phyloP scores from a whole-genome alignment of 2,329 filamentous ascomycete species.

The Ceratocystis colombiana region DNA sequence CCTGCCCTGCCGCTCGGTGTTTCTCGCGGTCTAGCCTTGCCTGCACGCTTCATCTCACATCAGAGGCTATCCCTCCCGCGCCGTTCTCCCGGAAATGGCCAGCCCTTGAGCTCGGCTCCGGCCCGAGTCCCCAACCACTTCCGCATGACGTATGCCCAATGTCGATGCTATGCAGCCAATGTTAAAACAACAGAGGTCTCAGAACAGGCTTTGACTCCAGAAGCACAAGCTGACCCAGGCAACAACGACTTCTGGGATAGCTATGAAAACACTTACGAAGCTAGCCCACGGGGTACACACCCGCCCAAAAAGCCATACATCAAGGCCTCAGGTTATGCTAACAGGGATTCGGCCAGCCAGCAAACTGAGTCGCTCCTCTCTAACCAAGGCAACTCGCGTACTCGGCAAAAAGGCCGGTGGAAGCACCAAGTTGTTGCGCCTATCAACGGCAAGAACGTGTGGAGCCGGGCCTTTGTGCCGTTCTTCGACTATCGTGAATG shows the following conservation, averaged over 20 bases:
- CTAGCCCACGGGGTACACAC: neutral
- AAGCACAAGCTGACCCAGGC: neutral
- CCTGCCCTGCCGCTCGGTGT: conserved; percentile 5
- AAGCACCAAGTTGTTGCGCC: conserved; percentile 18
- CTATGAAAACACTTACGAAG: conserved; percentile 18
- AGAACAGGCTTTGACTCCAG: neutral
- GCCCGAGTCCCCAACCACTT: neutral
- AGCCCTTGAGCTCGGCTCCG: neutral
- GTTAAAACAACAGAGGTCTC: no score
- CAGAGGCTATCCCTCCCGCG: neutral
- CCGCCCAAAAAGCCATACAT: neutral
- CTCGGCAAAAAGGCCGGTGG: conserved; percentile 8
- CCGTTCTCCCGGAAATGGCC: neutral
- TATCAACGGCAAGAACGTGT: conserved; percentile 10
- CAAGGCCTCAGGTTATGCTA: neutral
- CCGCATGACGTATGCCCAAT: neutral
- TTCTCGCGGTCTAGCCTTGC: conserved; percentile 16
- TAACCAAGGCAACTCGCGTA: neutral
- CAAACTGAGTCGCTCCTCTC: conserved; percentile 4
- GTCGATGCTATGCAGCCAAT: conserved; percentile 1
- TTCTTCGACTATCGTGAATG: conserved; percentile 26
- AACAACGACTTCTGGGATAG: conserved; percentile 9
- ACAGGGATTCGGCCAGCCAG: neutral
- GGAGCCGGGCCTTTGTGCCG: conserved; percentile 16
- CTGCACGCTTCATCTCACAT: conserved; percentile 8